These are phyloP conservation scores for Cerioporus squamosus DNA, from an alignment of 1,284 basidiomycete species.

Conservation along the genomic window DNA sequence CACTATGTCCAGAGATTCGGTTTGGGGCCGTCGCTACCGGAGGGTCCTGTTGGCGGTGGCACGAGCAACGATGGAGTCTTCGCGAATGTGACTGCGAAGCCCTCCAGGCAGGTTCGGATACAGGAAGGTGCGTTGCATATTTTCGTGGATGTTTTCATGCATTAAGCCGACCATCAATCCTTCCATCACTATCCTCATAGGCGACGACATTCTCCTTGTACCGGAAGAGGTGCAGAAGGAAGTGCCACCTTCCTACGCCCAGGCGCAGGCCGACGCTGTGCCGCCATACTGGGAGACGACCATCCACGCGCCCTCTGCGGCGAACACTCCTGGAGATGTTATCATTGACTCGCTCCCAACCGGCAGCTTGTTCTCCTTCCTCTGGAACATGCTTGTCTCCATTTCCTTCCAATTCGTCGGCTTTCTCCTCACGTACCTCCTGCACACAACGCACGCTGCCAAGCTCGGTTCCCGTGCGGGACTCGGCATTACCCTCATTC, in stretches of 20 bases:
- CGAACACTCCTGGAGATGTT: slow-evolving; percentile 60
- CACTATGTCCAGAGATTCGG: slow-evolving; percentile 52
- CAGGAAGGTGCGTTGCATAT: slow-evolving; percentile 57
- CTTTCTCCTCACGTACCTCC: slow-evolving; percentile 92
- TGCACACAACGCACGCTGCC: slow-evolving; percentile 95
- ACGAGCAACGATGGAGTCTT: slow-evolving; percentile 93
- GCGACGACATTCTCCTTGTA: slow-evolving; percentile 72
- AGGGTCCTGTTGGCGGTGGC: slow-evolving; percentile 71
- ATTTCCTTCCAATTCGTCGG: slow-evolving; percentile 98
- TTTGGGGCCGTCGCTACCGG: slow-evolving; percentile 48
- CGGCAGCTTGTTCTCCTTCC: slow-evolving; percentile 83
- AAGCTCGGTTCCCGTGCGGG: slow-evolving; percentile 95
- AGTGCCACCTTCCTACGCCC: slow-evolving; percentile 87
- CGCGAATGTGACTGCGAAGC: slow-evolving; percentile 94
- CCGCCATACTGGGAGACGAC: slow-evolving; percentile 99
- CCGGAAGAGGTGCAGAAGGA: slow-evolving; percentile 85
- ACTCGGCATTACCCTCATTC: slow-evolving; percentile 93
- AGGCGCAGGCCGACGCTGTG: slow-evolving; percentile 92
- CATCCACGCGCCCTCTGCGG: slow-evolving; percentile 78
- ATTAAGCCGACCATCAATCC: not conserved
- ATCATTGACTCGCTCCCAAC: slow-evolving; percentile 80
- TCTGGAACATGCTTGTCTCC: slow-evolving; percentile 93
- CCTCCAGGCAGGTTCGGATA: slow-evolving; percentile 60
- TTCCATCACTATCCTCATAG: slow-evolving; percentile 38
- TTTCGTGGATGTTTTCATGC: not conserved